Conservation (phyloP, 208 protist species). For the Wallacemonas sp. region DNA sequence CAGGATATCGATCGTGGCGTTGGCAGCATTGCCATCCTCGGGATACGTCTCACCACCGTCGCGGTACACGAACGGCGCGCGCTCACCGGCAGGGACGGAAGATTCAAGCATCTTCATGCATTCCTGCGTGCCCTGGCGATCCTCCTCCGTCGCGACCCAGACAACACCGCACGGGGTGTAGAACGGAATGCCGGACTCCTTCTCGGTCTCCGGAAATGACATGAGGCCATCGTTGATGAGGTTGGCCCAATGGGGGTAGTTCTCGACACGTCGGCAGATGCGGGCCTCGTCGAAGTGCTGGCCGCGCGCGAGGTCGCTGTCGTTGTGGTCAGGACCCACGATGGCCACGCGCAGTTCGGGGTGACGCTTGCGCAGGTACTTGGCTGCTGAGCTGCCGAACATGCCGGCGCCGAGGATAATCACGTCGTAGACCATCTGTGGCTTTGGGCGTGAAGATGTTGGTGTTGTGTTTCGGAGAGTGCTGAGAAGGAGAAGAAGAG, state of each 20-base stretch:
- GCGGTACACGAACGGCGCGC: conserved; percentile 11
- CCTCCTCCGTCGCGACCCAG: conserved; percentile 14
- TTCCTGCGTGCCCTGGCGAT: not conserved
- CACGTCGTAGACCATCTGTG: conserved; percentile 21
- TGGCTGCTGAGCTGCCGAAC: conserved; percentile 27
- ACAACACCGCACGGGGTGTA: conserved; percentile 23
- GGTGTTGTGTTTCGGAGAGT: not conserved
- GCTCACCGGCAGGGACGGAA: not conserved
- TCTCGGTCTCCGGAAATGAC: conserved; percentile 23
- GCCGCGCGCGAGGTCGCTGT: conserved; percentile 16
- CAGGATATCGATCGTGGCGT: conserved; percentile 11
- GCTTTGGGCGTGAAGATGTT: not conserved
- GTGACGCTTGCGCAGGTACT: conserved; percentile 19
- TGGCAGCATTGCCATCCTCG: conserved; percentile 15
- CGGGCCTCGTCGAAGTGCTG: conserved; percentile 35
- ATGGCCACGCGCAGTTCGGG: conserved; percentile 17
- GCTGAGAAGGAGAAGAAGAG: too few relatives aligned
- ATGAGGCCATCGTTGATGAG: conserved; percentile 21
- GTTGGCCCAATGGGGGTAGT: conserved; percentile 7
- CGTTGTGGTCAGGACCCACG: conserved; percentile 22
- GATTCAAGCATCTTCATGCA: conserved; percentile 16
- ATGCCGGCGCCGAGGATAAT: conserved; percentile 28
- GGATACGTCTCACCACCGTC: not conserved
- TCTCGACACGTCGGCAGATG: conserved; percentile 28
- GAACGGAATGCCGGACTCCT: conserved; percentile 19